Conservation (phyloP, 1,139 yeast genomes). For the Lodderomyces margitis region DNA sequence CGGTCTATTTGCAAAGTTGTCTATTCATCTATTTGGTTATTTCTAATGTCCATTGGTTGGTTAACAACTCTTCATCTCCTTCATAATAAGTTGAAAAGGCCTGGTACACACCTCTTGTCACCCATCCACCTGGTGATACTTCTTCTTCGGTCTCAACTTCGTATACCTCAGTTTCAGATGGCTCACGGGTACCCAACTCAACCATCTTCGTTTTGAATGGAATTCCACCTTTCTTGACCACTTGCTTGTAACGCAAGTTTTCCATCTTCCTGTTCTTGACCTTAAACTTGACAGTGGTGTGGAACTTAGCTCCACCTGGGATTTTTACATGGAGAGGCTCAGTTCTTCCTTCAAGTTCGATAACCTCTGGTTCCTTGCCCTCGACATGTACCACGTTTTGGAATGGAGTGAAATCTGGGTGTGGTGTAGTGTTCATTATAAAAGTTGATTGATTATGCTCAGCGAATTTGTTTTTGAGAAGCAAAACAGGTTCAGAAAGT, state of each 20-base stretch:
- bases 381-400: constrained; percentile 33
- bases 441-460: too few relatives aligned
- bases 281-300: constrained; percentile 33
- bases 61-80: constrained; percentile 29
- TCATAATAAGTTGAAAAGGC: constrained; percentile 36
- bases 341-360: constrained; percentile 28
- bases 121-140: constrained; percentile 42
- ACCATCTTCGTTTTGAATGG: constrained; percentile 32
- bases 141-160: constrained; percentile 34
- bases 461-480: too few relatives aligned
- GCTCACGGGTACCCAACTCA: constrained; percentile 32
- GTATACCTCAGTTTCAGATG: constrained; percentile 28
- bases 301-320: constrained; percentile 41
- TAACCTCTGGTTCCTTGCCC: constrained; percentile 27
- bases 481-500: not conserved
- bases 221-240: constrained; percentile 39
- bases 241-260: constrained; percentile 36
- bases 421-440: constrained; percentile 10
- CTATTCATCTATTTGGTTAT: constrained; percentile 8
- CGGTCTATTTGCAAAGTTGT: too few relatives aligned
- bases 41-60: constrained; percentile 31
- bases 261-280: constrained; percentile 32
- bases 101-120: constrained; percentile 36
- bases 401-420: constrained; percentile 35
- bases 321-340: constrained; percentile 31